phyloP scores from a whole-genome alignment of 352 stramenopile genomes.

The Phytophthora brassicae region DNA sequence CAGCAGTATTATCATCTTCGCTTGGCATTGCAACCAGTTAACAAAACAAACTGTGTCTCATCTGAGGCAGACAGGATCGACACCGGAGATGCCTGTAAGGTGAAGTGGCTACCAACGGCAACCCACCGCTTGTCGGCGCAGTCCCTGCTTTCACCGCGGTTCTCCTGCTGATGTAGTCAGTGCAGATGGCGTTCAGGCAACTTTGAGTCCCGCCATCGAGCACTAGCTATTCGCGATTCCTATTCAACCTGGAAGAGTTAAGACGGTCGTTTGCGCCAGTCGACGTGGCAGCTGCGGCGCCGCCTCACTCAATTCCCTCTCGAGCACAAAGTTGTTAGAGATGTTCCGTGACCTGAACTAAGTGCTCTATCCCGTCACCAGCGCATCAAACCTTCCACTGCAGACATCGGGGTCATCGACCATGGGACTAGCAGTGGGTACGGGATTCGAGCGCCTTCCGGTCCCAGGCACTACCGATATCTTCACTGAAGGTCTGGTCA shows the following conservation, averaged over 20 bases:
- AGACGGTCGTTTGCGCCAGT: not conserved
- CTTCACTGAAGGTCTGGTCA: not conserved
- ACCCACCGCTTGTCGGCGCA: not conserved
- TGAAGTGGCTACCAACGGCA: not conserved
- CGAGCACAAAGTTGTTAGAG: not conserved
- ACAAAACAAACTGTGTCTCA: too few relatives aligned
- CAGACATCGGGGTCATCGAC: not conserved
- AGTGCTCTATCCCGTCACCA: not conserved
- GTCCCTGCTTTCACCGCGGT: not conserved
- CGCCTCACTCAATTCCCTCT: not conserved
- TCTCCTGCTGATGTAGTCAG: not conserved
- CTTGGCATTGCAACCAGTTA: too few relatives aligned
- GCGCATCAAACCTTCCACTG: not conserved
- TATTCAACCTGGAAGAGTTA: not conserved
- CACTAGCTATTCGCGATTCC: not conserved
- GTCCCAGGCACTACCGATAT: not conserved
- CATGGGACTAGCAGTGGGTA: not conserved
- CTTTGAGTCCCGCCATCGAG: not conserved
- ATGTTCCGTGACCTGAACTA: not conserved
- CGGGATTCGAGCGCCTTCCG: not conserved
- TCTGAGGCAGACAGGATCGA: not conserved
- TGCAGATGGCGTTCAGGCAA: not conserved
- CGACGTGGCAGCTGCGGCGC: not conserved
- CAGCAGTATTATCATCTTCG: too few relatives aligned
- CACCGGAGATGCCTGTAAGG: not conserved